phyloP scores from a whole-genome alignment of 257 asterid species.

The Solanum chilense region DNA sequence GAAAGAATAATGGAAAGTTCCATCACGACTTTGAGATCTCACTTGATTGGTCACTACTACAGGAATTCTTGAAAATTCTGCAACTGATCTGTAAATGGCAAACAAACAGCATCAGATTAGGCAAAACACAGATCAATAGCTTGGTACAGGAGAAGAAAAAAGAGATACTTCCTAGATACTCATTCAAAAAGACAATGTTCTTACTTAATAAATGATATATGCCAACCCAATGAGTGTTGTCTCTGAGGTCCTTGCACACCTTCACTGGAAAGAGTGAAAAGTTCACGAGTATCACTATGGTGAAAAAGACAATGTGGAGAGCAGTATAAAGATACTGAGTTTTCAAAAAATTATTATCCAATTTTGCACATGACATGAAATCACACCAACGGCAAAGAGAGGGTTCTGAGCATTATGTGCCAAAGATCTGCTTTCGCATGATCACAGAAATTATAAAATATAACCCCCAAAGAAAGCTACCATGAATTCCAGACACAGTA shows the following conservation, averaged over 20 bases:
- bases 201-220: slow-evolving; percentile 73
- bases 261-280: slow-evolving; percentile 23
- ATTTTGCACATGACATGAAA: background rate
- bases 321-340: background rate
- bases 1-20: slow-evolving; percentile 43
- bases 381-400: background rate
- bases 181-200: slow-evolving; percentile 4
- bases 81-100: slow-evolving; percentile 50
- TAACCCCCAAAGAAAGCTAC: background rate
- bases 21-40: slow-evolving; percentile 59
- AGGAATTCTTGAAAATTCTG: slow-evolving; percentile 77
- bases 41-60: slow-evolving; percentile 86
- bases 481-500: background rate
- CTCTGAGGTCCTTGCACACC: slow-evolving; percentile 32
- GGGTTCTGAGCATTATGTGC: background rate
- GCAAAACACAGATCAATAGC: background rate
- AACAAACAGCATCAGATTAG: background rate
- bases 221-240: slow-evolving; percentile 67
- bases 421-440: background rate
- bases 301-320: background rate
- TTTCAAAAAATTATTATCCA: background rate
- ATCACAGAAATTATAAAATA: background rate
- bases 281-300: background rate
- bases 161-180: background rate
- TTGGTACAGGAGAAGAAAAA: background rate